Evolutionary conservation across 306 rosid species (phyloP), one percentile per base, ranked within the genome.

Genomic region (Ochetophila trinervis): DNA sequence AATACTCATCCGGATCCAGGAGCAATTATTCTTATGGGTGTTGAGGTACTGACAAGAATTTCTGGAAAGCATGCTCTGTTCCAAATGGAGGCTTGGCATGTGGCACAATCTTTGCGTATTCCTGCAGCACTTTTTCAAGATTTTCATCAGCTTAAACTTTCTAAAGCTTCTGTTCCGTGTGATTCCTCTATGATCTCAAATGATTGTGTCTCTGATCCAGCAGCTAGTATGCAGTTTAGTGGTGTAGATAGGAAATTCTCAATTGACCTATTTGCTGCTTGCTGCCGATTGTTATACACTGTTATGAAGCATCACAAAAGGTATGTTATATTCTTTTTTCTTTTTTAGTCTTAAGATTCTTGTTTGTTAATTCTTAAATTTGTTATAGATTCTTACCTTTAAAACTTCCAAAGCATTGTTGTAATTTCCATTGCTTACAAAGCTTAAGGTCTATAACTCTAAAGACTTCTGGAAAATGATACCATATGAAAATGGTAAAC

Each of bases 1-100:
- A 57, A 70, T 57, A 57, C 50, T 63, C 60, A 76, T 68, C 95
- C 95, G 27, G 98, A 92, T 89, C 82, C 93, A 20, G 96, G 96
- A 77, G 61, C 98, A 19, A 84, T 87, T 70, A 78, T 89, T 84
- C 93, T 89, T 67, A 89, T 92, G 98, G 83, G 96, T 71, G 87
- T 89, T 84, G 89, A 89, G 76, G 88, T 89, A 66, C 93, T 89
- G 17, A 73, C 67, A 65, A 80, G 91, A 78, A 67, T 87, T 57
- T 87, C 89, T 22, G 89, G 95, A 75, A 92, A 84, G 72, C 87
- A 77, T 52, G 71, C 88, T 72, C 67, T 85, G 18, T 92, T 78
- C 77, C 72, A 79, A 49, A 84, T 85, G 95, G 84, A 85, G 63
- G 75, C 75, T 62, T 80, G 89, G 80, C 92, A 87, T 69, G 83